Base-by-base conservation (phyloP, 176 grass and related monocot species). In the Zizania latifolia region DNA sequence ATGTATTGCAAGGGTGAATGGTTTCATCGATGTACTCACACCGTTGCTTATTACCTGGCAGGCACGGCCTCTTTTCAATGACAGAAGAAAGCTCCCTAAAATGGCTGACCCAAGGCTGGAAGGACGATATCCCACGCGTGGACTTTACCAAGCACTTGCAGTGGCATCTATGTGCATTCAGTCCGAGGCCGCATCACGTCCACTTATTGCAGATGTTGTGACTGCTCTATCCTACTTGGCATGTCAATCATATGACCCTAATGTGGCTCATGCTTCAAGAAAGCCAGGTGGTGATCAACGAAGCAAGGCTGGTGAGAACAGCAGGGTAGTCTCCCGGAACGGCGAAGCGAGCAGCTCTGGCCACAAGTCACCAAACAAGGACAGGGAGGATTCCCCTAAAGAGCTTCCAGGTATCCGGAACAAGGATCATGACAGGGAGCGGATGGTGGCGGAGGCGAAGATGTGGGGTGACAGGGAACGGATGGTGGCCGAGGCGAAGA, bases 111-210 rank as follows among this genome's bases (percentile, higher is more conserved):
- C 87, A 0, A 87, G 87, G 22, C 84, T 96, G 61, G 86, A 96
- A 76, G 87, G 93, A 19, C 81, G 62, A 33, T 92, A 89, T 27
- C 93, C 93, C 21, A 96, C 90, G 89, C 93, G 93, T 36, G 93
- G 93, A 34, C 83, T 96, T 50, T 96, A 96, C 63, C 93, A 96
- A 88, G 89, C 93, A 16, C 89, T 96, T 4, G 93, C 93, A 0
- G 93, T 96, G 45, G 93, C 93, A 3, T 96, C 89, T 59, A 96
- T 96, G 93, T 96, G 93, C 87, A 92, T 92, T 75, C 93, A 92
- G 68, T 89, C 87, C 0, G 89, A 96, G 61, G 93, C 93, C 48
- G 89, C 86, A 8, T 92, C 86, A 11, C 93, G 93, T 46, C 93
- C 93, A 10, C 81, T 89, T 43, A 96, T 96, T 7, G 93, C 93